Conservation (phyloP, 1,284 basidiomycete genomes). For the Gomphus bonarii region DNA sequence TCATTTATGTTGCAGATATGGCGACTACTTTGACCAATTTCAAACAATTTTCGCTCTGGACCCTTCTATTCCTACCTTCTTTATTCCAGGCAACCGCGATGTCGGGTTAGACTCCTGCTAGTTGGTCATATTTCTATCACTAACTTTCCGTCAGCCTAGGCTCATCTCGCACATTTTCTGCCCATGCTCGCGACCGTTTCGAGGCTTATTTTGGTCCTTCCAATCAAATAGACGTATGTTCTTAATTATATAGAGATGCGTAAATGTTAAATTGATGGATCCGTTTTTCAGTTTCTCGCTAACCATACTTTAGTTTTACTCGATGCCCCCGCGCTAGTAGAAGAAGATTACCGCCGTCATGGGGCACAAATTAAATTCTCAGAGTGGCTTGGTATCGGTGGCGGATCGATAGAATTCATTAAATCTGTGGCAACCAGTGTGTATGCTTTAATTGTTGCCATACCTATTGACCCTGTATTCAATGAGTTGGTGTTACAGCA, state of each 20-base stretch:
- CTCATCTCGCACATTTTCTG: conserved; percentile 41
- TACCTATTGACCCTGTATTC: neutral
- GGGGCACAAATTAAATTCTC: conserved; percentile 39
- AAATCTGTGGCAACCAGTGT: conserved; percentile 43
- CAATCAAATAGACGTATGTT: conserved; percentile 31
- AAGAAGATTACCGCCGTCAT: conserved; percentile 66
- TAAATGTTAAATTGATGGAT: neutral
- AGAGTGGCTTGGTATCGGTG: conserved; percentile 47
- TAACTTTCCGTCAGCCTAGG: conserved; percentile 39
- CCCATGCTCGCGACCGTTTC: conserved; percentile 55
- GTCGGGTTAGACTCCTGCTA: conserved; percentile 42
- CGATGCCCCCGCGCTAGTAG: conserved; percentile 65
- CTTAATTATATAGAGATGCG: conserved; percentile 12
- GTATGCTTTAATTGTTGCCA: conserved; percentile 12
- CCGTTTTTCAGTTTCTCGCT: conserved; percentile 28
- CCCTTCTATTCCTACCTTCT: conserved; percentile 40
- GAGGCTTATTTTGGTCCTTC: conserved; percentile 53
- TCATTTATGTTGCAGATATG: conserved; percentile 37
- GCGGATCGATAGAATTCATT: conserved; percentile 66
- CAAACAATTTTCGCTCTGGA: conserved; percentile 45
- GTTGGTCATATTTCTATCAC: conserved; percentile 8
- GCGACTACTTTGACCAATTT: conserved; percentile 50
- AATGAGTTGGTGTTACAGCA: neutral
- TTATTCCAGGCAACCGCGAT: conserved; percentile 80
- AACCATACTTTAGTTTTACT: conserved; percentile 68